Percentiles rank a stretch among this genome's conserved stretches.
phyloP scores from a whole-genome alignment of 2,329 filamentous ascomycete species.

The Thelonectria rubi region DNA sequence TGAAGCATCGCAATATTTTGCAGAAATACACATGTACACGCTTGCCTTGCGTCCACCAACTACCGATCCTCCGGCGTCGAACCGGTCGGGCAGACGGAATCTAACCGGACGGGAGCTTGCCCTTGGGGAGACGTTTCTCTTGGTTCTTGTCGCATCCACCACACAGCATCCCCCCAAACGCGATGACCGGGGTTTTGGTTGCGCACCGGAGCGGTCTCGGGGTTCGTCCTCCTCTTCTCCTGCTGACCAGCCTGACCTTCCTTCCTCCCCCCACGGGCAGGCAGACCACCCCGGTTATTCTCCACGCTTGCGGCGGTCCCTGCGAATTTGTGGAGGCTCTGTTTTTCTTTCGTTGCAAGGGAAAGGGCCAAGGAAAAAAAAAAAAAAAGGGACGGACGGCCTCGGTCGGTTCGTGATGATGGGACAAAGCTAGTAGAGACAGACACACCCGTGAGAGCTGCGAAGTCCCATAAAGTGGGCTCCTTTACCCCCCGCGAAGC shows the following conservation, averaged over 20 bases:
- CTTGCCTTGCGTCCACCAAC: no score
- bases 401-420: slow-evolving; percentile 22
- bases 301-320: slow-evolving; percentile 12
- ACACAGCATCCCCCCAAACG: background rate
- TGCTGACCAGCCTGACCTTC: no score
- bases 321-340: background rate
- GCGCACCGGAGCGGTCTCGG: slow-evolving; percentile 13
- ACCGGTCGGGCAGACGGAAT: background rate
- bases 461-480: slow-evolving; percentile 27
- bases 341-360: background rate
- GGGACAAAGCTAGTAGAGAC: no score
- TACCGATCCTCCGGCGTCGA: slow-evolving; percentile 11
- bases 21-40: no score
- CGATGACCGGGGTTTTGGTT: background rate
- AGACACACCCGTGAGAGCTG: no score
- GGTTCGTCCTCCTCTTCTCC: slow-evolving; percentile 3
- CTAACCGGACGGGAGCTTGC: no score
- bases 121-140: no score
- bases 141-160: background rate
- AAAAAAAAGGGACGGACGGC: slow-evolving; percentile 11
- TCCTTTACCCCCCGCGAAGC: slow-evolving; percentile 36
- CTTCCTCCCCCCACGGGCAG: background rate
- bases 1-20: no score
- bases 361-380: no score
- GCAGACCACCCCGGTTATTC: background rate